Conservation (phyloP, 2,329 filamentous ascomycete species). For the Nemania bipapillata region DNA sequence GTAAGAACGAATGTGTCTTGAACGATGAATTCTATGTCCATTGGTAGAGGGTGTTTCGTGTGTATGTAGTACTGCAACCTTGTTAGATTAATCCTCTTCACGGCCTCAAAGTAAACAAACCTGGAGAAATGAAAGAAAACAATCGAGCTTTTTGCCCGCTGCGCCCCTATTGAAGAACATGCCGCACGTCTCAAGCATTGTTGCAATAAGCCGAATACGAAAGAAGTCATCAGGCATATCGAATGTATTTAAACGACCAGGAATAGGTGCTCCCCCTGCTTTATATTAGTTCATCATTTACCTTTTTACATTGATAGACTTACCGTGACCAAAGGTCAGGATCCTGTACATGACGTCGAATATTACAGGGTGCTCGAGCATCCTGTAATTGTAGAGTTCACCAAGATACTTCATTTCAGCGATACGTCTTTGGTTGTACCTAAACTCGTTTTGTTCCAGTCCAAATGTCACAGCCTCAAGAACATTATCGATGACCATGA, state of each 20-base stretch:
- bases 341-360: constrained; percentile 97
- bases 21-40: constrained; percentile 97
- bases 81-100: constrained; percentile 27
- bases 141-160: constrained; percentile 96
- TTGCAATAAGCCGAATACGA: constrained; percentile 88
- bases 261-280: constrained; percentile 79
- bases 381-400: constrained; percentile 96
- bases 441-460: constrained; percentile 95
- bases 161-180: constrained; percentile 94
- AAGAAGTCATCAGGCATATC: constrained; percentile 96
- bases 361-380: constrained; percentile 93
- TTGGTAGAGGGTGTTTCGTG: constrained; percentile 87
- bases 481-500: constrained; percentile 90
- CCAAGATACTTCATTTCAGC: constrained; percentile 96
- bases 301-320: constrained; percentile 43
- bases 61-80: constrained; percentile 85
- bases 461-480: constrained; percentile 89
- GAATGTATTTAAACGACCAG: constrained; percentile 78
- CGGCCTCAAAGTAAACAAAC: constrained; percentile 55
- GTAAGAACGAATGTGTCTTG: constrained; percentile 89
- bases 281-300: constrained; percentile 24
- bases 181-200: constrained; percentile 91
- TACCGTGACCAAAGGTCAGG: constrained; percentile 87
- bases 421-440: constrained; percentile 92
- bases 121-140: constrained; percentile 95